A percentile compares a stretch with the other conserved stretches of the same genome.
These are phyloP conservation scores for Wickerhamomyces kurtzmanii DNA, from an alignment of 805 yeast genomes.

Conservation along the genomic window DNA sequence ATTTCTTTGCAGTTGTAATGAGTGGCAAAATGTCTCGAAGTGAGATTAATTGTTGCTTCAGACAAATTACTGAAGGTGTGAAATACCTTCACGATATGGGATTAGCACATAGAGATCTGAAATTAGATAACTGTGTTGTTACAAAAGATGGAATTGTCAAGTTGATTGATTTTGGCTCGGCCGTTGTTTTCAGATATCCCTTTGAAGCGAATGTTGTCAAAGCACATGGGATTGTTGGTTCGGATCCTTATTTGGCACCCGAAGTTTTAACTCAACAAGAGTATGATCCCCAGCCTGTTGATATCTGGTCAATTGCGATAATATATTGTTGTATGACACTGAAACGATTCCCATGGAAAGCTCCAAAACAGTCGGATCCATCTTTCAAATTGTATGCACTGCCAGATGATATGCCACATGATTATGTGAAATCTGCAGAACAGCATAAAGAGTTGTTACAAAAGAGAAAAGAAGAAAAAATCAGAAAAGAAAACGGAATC, in stretches of 20 bases:
- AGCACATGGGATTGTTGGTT: constrained; percentile 74
- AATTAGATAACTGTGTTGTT: constrained; percentile 76
- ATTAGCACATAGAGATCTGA: constrained; percentile 74
- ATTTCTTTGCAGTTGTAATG: constrained; percentile 83
- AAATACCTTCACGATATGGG: constrained; percentile 69
- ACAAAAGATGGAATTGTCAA: constrained; percentile 66
- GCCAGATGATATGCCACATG: constrained; percentile 70
- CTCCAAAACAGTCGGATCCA: constrained; percentile 60
- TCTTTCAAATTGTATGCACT: constrained; percentile 57
- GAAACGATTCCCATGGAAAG: constrained; percentile 83
- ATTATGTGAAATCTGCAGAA: constrained; percentile 61
- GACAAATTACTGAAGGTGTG: constrained; percentile 66
- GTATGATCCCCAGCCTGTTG: constrained; percentile 73
- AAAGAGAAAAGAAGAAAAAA: constrained; percentile 44
- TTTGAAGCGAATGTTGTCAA: constrained; percentile 47
- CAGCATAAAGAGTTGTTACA: constrained; percentile 57
- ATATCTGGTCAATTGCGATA: constrained; percentile 78
- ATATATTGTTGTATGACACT: constrained; percentile 83
- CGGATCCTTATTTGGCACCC: constrained; percentile 83
- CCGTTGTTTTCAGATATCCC: constrained; percentile 75
- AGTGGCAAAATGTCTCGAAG: constrained; percentile 74
- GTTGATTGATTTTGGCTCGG: constrained; percentile 76
- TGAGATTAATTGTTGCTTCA: constrained; percentile 74
- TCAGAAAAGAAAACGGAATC: constrained; percentile 14
- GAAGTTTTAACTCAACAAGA: constrained; percentile 50